Evolutionary conservation across 495 filamentous ascomycete species (phyloP), one percentile per base, ranked within the genome.

Genomic region (Trichoderma asperelloides): DNA sequence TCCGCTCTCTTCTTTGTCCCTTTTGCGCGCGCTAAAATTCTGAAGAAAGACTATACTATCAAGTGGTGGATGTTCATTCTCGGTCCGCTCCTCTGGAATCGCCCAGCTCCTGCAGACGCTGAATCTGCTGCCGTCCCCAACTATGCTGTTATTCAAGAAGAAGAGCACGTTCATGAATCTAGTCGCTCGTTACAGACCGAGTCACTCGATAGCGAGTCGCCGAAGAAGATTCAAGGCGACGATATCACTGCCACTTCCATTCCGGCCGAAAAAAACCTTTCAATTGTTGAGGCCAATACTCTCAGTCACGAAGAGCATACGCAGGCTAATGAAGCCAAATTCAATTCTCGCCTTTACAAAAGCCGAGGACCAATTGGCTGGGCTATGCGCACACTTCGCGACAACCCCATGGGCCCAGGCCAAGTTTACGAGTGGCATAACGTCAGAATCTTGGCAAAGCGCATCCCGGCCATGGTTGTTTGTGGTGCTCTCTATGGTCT

Each of bases 311-410:
- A 84, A 71, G 78, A 88, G 66, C 78, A 87, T 70, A 71, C 82
- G 62, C 80, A 78, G 11, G 73, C 82, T 57, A 83, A 79, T 27
- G 75, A 86, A 30, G 73, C 73, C 15, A 79, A 75, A 37, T 78
- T 85, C 62, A 79, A 84, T 68, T 82, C 78, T 57, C 83, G 82
- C 68, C 84, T 90, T 49, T 70, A 79, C 21, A 78, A 85, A 72
- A 79, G 77, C 41, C 78, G 80, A 8, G 87, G 88, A 25, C 87
- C 87, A 16, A 78, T 90, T 28, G 88, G 87, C 69, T 90, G 88
- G 88, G 88, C 84, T 49, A 87, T 90, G 86, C 88, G 88, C 70
- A 84, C 80, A 33, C 85, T 90, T 28, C 87, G 78, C 67, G 82
- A 89, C 71, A 87, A 89, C 77, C 87, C 84, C 40, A 84, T 88